phyloP scores from a whole-genome alignment of 1,139 yeast species.

The Petasospora fabianii region DNA sequence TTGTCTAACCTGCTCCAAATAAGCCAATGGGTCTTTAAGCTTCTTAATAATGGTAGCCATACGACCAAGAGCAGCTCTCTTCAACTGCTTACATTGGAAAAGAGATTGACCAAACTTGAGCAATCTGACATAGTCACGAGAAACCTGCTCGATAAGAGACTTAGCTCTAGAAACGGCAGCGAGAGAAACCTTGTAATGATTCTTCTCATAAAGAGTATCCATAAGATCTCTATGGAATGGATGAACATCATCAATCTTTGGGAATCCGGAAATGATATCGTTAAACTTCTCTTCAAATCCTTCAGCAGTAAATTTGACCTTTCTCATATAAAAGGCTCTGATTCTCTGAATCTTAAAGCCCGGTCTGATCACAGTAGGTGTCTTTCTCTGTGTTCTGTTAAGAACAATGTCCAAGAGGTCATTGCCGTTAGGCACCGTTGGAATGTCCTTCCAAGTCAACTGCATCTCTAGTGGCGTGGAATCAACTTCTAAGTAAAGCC shows the following conservation, averaged over 20 bases:
- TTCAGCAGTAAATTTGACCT: constrained; percentile 92
- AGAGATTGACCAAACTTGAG: constrained; percentile 95
- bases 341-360: constrained; percentile 96
- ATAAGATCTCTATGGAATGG: constrained; percentile 97
- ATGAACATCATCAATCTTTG: constrained; percentile 94
- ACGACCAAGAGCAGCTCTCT: constrained; percentile 98
- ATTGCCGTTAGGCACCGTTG: constrained; percentile 87
- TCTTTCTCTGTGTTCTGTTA: constrained; percentile 96
- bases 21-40: constrained; percentile 86
- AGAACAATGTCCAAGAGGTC: constrained; percentile 95
- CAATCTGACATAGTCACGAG: constrained; percentile 90
- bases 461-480: too few species aligned
- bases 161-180: constrained; percentile 95
- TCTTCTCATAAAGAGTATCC: constrained; percentile 96
- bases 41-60: constrained; percentile 98
- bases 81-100: constrained; percentile 97
- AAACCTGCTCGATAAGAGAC: constrained; percentile 89
- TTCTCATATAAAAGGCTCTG: constrained; percentile 97
- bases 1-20: constrained; percentile 97
- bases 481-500: too few species aligned
- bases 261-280: constrained; percentile 83
- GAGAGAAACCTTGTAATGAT: constrained; percentile 95
- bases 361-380: constrained; percentile 96
- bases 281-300: constrained; percentile 91
- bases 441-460: constrained; percentile 97